These are phyloP conservation scores for Morella rubra DNA, from an alignment of 306 rosid species.

Conservation along the genomic window DNA sequence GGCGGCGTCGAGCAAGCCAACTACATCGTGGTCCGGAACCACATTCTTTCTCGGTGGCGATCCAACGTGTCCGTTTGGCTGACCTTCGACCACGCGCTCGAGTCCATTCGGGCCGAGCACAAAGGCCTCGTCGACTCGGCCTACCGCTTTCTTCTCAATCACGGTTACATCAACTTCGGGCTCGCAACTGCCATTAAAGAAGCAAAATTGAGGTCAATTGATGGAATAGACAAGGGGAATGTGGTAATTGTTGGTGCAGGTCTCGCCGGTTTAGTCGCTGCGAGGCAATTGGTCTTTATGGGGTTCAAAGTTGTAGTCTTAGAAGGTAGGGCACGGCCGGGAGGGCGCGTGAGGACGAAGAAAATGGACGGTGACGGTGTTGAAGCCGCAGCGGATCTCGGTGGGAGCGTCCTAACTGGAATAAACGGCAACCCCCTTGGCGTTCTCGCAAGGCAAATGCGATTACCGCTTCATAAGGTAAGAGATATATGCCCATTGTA, in stretches of 20 bases:
- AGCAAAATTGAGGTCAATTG: conserved; percentile 52
- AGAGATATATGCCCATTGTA: conserved; percentile 86
- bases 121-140: conserved; percentile 66
- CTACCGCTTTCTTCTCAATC: conserved; percentile 65
- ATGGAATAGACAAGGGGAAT: conserved; percentile 53
- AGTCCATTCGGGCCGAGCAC: conserved; percentile 70
- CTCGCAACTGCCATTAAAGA: conserved; percentile 62
- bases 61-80: conserved; percentile 73
- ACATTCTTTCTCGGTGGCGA: conserved; percentile 74
- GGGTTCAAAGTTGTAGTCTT: conserved; percentile 77
- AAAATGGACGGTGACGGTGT: conserved; percentile 55
- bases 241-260: conserved; percentile 86
- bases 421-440: conserved; percentile 88
- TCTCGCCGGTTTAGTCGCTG: conserved; percentile 81
- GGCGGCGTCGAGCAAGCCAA: conserved; percentile 81
- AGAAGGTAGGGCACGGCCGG: conserved; percentile 84
- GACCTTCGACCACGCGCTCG: conserved; percentile 57
- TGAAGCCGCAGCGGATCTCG: conserved; percentile 84
- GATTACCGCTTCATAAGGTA: conserved; percentile 85
- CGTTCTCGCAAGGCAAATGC: conserved; percentile 85
- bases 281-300: conserved; percentile 77
- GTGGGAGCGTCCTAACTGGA: conserved; percentile 94
- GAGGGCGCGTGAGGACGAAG: conserved; percentile 87
- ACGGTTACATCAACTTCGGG: conserved; percentile 85
- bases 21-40: conserved; percentile 76